Evolutionary conservation across 2,329 filamentous ascomycete genomes (phyloP), one percentile per base, ranked within the genome.

Genomic region (Myriosclerotinia scirpicola): DNA sequence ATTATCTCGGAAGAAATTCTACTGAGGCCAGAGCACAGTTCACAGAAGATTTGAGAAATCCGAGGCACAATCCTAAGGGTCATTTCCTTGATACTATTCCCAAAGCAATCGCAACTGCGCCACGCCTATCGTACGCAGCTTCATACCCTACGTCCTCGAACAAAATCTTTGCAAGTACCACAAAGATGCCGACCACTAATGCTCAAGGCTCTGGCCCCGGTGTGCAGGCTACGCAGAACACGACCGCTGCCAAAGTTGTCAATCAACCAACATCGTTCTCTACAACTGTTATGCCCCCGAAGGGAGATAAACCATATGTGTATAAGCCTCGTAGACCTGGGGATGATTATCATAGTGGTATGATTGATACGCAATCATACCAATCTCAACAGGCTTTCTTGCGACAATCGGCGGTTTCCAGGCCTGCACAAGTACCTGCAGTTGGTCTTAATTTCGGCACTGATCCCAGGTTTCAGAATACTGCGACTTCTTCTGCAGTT

Each of bases 21-120:
- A 97, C 94, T 8, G 94, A 98, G 75, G 90, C 92, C 64, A 93
- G 89, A 77, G 89, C 93, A 36, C 92, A 96, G 76, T 99, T 95
- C 79, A 96, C 93, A 5, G 91, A 95, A 73, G 88, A 96, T 78
- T 86, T 84, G 54, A 70, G 74, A 11, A 82, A 78, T 15, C 82
- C 79, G n/a, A 80, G 80, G 55, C 84, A 92, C 77, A 91, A 92
- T 68, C 80, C 83, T 2, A 88, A 85, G 78, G 88, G 87, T 71
- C 90, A 90, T 75, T 93, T 90, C 77, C 77, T 93, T 75, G 89
- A 92, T 55, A 88, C 89, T 2, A 80, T 92, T 63, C 86, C 81
- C 62, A 86, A 85, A 71, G 81, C 82, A 5, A 73, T 77, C 5
- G 81, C 79, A 69, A 77, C 79, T 34, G 74, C 71, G 56, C 79